Evolutionary conservation across 2,329 filamentous ascomycete genomes (phyloP), one percentile per base, ranked within the genome.

Genomic region (Neofusicoccum sp.): DNA sequence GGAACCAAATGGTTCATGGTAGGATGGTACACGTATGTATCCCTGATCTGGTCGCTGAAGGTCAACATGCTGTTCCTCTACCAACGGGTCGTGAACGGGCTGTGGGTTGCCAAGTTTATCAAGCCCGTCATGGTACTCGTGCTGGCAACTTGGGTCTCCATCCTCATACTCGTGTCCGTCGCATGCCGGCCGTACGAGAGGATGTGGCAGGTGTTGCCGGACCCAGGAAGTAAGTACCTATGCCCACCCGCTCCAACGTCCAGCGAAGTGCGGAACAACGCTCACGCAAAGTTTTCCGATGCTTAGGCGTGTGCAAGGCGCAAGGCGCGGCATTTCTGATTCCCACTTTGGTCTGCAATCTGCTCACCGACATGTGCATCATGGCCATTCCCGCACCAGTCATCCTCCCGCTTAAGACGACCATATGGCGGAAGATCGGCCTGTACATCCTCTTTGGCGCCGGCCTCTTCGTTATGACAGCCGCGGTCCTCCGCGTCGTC

Each of bases 31-130:
- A 68, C 67, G 1, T 77, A 78, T 9, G 66, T 71, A 9, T 63
- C 70, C 16, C 70, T 77, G 26, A 65, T 78, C 1, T 78, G 76
- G 76, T 71, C 66, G 0, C 65, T 78, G 56, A 78, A 77, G 61
- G 67, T 78, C 38, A 76, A 75, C 64, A 77, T 78, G 73, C 58
- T 77, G 12, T 77, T 73, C 61, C 73, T 78, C 26, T 78, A 76
- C 59, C 65, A 67, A 11, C 73, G 75, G 1, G 65, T 78, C 8
- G 71, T 76, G 3, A 67, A 66, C 3, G 70, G 71, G 0, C 60
- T 77, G 0, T 74, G 71, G 69, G 71, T 73, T 0, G 68, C 76
- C 54, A 73, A 68, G 24, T 70, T 75, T 26, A 69, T 78, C n/a
- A 63, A 67, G 12, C 75, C 75, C 0, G 60, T 70, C 3, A 73